Percentiles rank a stretch among this genome's conserved stretches.
phyloP scores from a whole-genome alignment of 164 flowering plant species.

The Kalanchoe fedtschenkoi region DNA sequence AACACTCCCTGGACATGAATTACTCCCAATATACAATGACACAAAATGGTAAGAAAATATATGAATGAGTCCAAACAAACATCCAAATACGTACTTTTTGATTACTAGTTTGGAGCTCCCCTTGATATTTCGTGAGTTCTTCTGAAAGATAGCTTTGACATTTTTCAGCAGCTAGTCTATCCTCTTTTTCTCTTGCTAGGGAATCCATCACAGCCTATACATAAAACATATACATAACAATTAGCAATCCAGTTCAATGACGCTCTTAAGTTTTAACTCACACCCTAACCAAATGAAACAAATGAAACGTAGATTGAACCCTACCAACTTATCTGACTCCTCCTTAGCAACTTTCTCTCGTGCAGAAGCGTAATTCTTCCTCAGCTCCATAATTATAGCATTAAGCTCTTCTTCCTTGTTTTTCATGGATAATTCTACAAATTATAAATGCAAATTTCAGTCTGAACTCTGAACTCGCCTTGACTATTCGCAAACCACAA shows the following conservation, averaged over 20 bases:
- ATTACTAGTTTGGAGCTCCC: conserved; percentile 41
- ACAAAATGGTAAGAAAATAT: background rate
- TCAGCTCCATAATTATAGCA: conserved; percentile 33
- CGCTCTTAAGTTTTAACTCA: background rate
- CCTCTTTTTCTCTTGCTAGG: conserved; percentile 43
- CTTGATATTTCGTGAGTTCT: conserved; percentile 38
- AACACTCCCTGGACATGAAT: no score
- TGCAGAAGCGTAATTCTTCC: conserved; percentile 25
- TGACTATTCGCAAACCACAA: background rate
- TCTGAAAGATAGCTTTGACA: conserved; percentile 35
- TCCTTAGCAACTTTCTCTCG: conserved; percentile 45
- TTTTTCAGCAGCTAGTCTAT: conserved; percentile 34
- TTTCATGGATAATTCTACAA: conserved; percentile 35
- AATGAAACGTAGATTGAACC: conserved; percentile 5
- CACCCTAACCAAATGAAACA: background rate
- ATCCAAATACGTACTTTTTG: conserved; percentile 41
- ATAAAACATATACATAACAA: background rate
- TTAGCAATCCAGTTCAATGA: background rate
- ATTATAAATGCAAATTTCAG: conserved; percentile 5
- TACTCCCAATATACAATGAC: background rate
- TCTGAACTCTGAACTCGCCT: background rate
- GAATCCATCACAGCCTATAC: conserved; percentile 40
- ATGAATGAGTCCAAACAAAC: background rate
- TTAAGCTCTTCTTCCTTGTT: conserved; percentile 59
- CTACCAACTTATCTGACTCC: conserved; percentile 58